Evolutionary conservation across 1,139 yeast species (phyloP), one percentile per base, ranked within the genome.

Genomic region (Pichia sp.): DNA sequence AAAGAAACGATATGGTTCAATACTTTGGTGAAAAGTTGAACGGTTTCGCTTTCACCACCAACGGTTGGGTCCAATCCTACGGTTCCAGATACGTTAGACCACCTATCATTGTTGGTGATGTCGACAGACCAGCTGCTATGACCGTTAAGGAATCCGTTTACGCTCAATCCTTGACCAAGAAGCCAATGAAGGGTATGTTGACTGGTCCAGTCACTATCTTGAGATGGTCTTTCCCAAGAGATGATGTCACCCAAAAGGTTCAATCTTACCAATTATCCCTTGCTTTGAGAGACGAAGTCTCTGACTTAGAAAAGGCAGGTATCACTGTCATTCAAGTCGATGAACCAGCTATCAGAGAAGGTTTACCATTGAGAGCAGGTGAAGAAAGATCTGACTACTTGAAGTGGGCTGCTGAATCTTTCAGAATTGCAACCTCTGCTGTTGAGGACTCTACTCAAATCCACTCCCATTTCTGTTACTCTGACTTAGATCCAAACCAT

Each of bases 161-260:
- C 69, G 98, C 98, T 55, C 98, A 93, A 77, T 84, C 96, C 48
- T 69, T 91, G 62, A 87, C 97, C 60, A 69, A 77, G 59, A 83
- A 83, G 73, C 96, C 96, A 64, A 83, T 91, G 79, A 91, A 91
- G 80, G 98, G 98, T 84, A 91, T 91, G 98, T 83, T 91, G 67
- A 88, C 98, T 64, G 98, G 98, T 72, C 98, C 98, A 65, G 94
- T 91, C 58, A 91, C 98, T 60, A 86, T 94, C 70, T 81, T 91
- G 66, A 86, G 98, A 81, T 91, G 98, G 98, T 91, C 98, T 58
- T 91, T 91, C 97, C 98, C 98, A 73, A 86, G 98, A 81, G 93
- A 88, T 64, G 98, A 91, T 60, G 83, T 91, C 55, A 75, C 95
- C 51, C 93, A 85, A 72, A 78, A 85, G 74, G 74, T 79, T 52